Conservation (phyloP, 2,329 filamentous ascomycete species). For the Fusarium zealandicum region DNA sequence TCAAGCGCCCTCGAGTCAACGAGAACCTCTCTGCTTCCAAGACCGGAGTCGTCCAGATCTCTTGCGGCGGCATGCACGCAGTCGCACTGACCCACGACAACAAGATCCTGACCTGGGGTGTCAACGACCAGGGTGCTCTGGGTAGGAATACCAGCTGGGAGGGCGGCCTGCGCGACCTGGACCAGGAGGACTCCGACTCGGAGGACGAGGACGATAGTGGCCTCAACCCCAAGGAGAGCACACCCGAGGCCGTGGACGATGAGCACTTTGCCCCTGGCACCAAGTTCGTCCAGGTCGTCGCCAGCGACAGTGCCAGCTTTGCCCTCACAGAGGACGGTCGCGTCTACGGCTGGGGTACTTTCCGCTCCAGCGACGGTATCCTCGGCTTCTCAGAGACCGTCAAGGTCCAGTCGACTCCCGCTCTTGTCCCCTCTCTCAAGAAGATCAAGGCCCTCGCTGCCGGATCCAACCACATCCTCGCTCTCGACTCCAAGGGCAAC, state of each 20-base stretch:
- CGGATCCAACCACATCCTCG: constrained; percentile 75
- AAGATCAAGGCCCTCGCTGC: constrained; percentile 70
- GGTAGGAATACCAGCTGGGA: constrained; percentile 76
- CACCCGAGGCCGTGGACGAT: constrained; percentile 66
- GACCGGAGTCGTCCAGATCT: constrained; percentile 77
- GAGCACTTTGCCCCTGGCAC: constrained; percentile 67
- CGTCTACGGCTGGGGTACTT: constrained; percentile 86
- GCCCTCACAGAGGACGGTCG: constrained; percentile 76
- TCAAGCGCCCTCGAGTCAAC: constrained; percentile 84
- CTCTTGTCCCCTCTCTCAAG: constrained; percentile 67
- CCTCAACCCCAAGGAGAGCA: constrained; percentile 76
- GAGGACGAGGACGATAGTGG: constrained; percentile 67
- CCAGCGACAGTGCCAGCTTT: constrained; percentile 78
- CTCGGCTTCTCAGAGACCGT: constrained; percentile 67
- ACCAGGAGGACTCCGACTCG: constrained; percentile 62
- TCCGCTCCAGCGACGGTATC: constrained; percentile 70
- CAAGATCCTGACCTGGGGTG: constrained; percentile 85
- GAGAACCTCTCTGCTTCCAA: constrained; percentile 68
- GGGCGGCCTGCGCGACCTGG: constrained; percentile 66
- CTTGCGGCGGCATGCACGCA: constrained; percentile 83
- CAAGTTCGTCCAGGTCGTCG: constrained; percentile 69
- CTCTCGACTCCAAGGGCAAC: constrained; percentile 69
- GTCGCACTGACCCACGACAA: constrained; percentile 80
- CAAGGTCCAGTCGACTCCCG: constrained; percentile 58
- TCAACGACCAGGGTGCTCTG: constrained; percentile 84